Conservation (phyloP, 2,329 filamentous ascomycete species). For the Didymella segeticola region DNA sequence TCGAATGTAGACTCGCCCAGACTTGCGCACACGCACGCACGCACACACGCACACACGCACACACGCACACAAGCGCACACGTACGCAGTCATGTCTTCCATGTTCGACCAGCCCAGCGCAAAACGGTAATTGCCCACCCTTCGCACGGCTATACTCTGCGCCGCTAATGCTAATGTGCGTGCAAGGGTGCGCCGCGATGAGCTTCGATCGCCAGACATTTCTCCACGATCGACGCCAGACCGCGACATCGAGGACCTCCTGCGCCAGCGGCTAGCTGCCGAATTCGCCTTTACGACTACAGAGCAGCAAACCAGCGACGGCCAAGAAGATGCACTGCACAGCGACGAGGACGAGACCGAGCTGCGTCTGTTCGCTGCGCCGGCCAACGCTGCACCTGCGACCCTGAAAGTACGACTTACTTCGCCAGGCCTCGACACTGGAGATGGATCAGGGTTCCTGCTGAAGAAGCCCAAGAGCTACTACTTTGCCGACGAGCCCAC, state of each 20-base stretch:
- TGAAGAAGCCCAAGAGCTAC: constrained; percentile 42
- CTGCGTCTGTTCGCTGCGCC: constrained; percentile 45
- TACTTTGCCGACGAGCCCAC: constrained; percentile 44
- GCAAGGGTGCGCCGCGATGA: constrained; percentile 44
- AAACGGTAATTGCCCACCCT: constrained; percentile 30
- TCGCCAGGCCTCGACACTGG: constrained; percentile 36
- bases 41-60: too few relatives aligned
- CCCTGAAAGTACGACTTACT: constrained; percentile 40
- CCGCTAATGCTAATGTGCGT: background rate
- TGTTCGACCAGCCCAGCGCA: constrained; percentile 33
- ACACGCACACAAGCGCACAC: too few relatives aligned
- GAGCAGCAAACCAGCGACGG: constrained; percentile 1
- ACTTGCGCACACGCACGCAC: constrained; percentile 3
- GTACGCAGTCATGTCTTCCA: constrained; percentile 23
- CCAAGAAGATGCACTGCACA: constrained; percentile 11
- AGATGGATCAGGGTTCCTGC: constrained; percentile 35
- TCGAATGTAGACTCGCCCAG: too few relatives aligned
- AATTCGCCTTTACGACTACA: constrained; percentile 35
- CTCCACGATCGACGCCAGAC: constrained; percentile 45
- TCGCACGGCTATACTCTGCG: background rate
- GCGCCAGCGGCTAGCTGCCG: constrained; percentile 30
- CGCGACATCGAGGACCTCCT: constrained; percentile 40
- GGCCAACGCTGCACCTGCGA: constrained; percentile 26
- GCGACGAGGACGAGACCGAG: constrained; percentile 42
- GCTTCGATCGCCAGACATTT: constrained; percentile 43